Evolutionary conservation across 116 monocot genomes (phyloP).

Genomic region (Papilionanthe hybrid): DNA sequence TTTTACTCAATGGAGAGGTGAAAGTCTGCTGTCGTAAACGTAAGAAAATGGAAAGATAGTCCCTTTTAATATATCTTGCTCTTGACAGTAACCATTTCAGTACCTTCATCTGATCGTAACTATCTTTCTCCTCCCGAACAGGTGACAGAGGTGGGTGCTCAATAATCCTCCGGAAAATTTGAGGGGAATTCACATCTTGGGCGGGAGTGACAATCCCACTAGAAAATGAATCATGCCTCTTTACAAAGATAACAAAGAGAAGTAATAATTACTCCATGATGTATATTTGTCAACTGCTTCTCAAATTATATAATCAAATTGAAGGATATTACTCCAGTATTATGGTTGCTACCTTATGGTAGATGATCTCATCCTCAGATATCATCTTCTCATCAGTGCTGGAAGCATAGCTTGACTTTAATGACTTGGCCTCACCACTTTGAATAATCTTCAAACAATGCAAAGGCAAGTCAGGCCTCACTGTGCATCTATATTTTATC

Average conservation of each 20-base stretch:
- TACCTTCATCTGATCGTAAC: slow-evolving; percentile 7
- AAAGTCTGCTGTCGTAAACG: too few species aligned
- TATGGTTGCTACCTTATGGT: slow-evolving; percentile 42
- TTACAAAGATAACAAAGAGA: slow-evolving; percentile 5
- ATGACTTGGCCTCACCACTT: slow-evolving; percentile 44
- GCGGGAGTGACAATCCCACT: slow-evolving; percentile 9
- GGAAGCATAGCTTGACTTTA: slow-evolving; percentile 14
- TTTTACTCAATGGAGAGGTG: too few species aligned
- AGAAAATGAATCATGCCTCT: slow-evolving; percentile 55
- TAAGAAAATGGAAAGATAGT: too few species aligned
- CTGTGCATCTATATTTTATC: background rate
- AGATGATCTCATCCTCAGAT: slow-evolving; percentile 66
- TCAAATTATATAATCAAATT: background rate
- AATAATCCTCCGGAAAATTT: slow-evolving; percentile 24
- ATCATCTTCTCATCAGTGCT: slow-evolving; percentile 76
- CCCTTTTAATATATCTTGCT: background rate
- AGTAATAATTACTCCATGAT: background rate
- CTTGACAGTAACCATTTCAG: background rate
- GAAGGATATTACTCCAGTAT: background rate
- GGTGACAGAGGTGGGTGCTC: slow-evolving; percentile 68
- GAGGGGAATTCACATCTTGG: slow-evolving; percentile 30
- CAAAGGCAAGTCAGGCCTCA: background rate
- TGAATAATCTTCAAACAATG: slow-evolving; percentile 61
- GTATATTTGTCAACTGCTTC: background rate
- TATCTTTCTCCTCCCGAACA: slow-evolving; percentile 49